Evolutionary conservation across 768 basidiomycete genomes (phyloP).

Genomic region (Suillus brevipes): DNA sequence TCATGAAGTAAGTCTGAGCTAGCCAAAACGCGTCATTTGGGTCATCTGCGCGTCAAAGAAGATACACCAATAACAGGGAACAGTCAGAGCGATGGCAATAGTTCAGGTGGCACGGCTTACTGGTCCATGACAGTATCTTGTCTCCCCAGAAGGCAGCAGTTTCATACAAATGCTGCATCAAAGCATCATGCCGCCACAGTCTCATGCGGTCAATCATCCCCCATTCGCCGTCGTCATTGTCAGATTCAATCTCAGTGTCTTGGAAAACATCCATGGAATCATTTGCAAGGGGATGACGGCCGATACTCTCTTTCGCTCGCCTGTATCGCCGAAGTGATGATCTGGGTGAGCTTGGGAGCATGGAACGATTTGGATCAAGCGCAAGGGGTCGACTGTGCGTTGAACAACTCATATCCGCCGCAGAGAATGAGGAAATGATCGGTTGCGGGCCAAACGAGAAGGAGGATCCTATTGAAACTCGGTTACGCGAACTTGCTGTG

Average conservation of each 20-base stretch:
- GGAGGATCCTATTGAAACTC: conserved; percentile 73
- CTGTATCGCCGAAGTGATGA: conserved; percentile 64
- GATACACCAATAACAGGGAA: conserved; percentile 11
- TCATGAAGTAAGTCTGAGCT: conserved; percentile 96
- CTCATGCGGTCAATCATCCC: conserved; percentile 94
- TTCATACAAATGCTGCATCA: conserved; percentile 97
- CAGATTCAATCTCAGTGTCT: conserved; percentile 59
- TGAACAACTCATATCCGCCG: conserved; percentile 60
- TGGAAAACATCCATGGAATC: conserved; percentile 76
- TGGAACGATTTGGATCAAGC: conserved; percentile 79
- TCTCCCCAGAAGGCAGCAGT: conserved; percentile 99
- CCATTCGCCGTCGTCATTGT: conserved; percentile 71
- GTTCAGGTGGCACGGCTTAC: conserved; percentile 49
- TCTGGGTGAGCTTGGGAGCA: conserved; percentile 71
- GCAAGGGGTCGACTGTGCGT: conserved; percentile 56
- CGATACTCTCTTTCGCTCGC: conserved; percentile 53
- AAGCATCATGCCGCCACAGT: conserved; percentile 94
- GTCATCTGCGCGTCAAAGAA: conserved; percentile 56
- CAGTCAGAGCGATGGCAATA: neutral
- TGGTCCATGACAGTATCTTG: conserved; percentile 94
- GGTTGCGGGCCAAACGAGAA: conserved; percentile 84
- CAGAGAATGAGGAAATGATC: conserved; percentile 69
- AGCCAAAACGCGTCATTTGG: conserved; percentile 99
- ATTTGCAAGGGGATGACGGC: conserved; percentile 72
- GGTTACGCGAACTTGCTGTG: conserved; percentile 54